These are phyloP conservation scores for Cercis canadensis DNA, from an alignment of 306 rosid species.

Conservation along the genomic window DNA sequence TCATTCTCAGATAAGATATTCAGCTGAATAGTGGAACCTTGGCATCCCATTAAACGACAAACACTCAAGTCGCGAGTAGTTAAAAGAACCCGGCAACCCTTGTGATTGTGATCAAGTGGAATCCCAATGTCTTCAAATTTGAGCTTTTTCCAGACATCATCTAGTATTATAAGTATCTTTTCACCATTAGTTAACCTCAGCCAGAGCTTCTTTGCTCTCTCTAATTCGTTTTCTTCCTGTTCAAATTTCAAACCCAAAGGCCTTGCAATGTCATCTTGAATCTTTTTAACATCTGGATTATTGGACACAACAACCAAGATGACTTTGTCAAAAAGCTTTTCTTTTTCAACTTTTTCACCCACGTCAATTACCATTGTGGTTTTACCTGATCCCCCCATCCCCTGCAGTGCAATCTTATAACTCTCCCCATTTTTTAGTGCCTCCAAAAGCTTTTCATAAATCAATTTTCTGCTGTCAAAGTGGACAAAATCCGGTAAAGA, in stretches of 20 bases:
- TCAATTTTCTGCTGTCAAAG: not conserved
- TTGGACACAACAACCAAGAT: not conserved
- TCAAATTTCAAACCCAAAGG: not conserved
- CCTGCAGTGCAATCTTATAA: not conserved
- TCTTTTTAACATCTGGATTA: not conserved
- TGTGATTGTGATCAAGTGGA: not conserved
- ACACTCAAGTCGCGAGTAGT: not conserved
- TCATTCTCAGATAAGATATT: not conserved
- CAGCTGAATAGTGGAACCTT: not conserved
- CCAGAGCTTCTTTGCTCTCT: not conserved
- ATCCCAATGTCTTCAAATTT: not conserved
- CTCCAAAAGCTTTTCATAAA: not conserved
- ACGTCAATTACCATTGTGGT: not conserved
- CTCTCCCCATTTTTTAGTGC: not conserved
- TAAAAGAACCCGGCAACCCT: not conserved
- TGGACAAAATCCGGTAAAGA: not conserved
- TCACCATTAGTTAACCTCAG: not conserved
- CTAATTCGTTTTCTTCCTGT: accelerated
- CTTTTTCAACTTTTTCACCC: not conserved
- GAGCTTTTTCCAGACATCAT: not conserved
- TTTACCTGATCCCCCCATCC: not conserved
- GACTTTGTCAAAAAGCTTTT: not conserved
- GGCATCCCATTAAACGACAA: not conserved
- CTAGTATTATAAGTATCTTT: not conserved
- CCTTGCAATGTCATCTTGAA: not conserved